These are phyloP conservation scores for Aspergillus terreus DNA, from an alignment of 2,329 filamentous ascomycete species.

Conservation along the genomic window DNA sequence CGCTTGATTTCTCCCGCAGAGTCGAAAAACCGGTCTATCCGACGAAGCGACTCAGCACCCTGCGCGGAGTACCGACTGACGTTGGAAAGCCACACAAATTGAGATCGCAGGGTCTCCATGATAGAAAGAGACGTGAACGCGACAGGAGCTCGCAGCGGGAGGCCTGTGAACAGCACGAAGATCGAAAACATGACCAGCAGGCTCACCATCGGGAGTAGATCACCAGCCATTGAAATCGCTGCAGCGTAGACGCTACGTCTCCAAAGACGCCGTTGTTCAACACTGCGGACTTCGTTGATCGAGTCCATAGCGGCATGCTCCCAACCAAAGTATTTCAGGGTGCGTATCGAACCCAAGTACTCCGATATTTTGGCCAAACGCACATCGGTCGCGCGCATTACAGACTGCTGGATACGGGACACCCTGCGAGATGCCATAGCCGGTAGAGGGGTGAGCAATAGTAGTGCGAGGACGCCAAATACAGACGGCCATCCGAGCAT, in stretches of 20 bases:
- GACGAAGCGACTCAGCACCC: conserved; percentile 48
- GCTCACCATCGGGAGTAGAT: conserved; percentile 51
- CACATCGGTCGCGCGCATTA: conserved; percentile 54
- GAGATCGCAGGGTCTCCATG: conserved; percentile 51
- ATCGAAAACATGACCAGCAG: conserved; percentile 54
- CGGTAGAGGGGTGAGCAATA: conserved; percentile 50
- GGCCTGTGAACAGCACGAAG: conserved; percentile 47
- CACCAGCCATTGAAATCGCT: conserved; percentile 47
- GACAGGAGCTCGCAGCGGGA: conserved; percentile 52
- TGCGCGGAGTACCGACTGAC: conserved; percentile 43
- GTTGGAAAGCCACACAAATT: conserved; percentile 50
- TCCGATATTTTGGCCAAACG: conserved; percentile 58
- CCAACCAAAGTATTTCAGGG: conserved; percentile 61
- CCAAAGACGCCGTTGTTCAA: conserved; percentile 56
- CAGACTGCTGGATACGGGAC: conserved; percentile 49
- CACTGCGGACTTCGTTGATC: conserved; percentile 48
- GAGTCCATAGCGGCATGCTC: conserved; percentile 52
- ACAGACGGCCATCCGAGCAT: conserved; percentile 56
- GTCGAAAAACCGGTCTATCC: conserved; percentile 54
- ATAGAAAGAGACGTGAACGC: conserved; percentile 57
- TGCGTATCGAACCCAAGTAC: conserved; percentile 55
- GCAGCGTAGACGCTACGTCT: conserved; percentile 44
- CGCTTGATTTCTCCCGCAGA: conserved; percentile 48
- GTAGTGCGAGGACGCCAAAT: conserved; percentile 49
- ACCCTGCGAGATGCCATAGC: conserved; percentile 49